phyloP scores from a whole-genome alignment of 805 yeast genomes.

The Saccharomycopsis guyanensis region DNA sequence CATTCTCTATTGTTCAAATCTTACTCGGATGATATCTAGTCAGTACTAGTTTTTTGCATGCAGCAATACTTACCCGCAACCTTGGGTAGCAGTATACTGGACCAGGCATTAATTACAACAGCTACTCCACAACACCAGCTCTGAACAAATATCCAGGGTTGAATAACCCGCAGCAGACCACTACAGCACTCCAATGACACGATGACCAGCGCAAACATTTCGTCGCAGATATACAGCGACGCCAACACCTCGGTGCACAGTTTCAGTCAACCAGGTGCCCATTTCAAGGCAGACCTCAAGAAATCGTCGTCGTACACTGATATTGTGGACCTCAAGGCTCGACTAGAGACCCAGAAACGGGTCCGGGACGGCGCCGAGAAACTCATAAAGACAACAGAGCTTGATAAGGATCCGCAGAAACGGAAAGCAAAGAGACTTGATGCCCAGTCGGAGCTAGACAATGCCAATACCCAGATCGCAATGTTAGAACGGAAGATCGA shows the following conservation, averaged over 20 bases:
- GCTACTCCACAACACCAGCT: neutral
- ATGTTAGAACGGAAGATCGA: slow-evolving; percentile 14
- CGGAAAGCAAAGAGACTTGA: slow-evolving; percentile 4
- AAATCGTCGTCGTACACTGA: slow-evolving; percentile 8
- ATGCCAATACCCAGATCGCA: slow-evolving; percentile 8
- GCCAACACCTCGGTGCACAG: slow-evolving; percentile 6
- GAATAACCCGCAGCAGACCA: too few species aligned
- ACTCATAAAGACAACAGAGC: slow-evolving; percentile 6
- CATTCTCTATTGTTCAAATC: slow-evolving; percentile 28
- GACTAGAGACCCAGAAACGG: slow-evolving; percentile 11
- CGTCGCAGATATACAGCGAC: neutral
- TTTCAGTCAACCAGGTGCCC: slow-evolving; percentile 9
- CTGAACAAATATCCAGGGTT: too few species aligned
- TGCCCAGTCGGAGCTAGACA: slow-evolving; percentile 13
- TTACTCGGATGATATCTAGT: too few species aligned
- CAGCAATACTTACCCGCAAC: too few species aligned
- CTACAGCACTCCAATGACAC: too few species aligned
- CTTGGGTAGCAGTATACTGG: too few species aligned
- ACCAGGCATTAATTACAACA: too few species aligned
- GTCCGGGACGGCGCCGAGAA: slow-evolving; percentile 10
- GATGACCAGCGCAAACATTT: neutral
- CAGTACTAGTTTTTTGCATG: too few species aligned
- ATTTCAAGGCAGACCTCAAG: neutral
- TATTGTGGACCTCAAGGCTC: slow-evolving; percentile 9
- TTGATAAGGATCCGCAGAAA: slow-evolving; percentile 7